A percentile compares a stretch with the other conserved stretches of the same genome.
phyloP scores from a whole-genome alignment of 2,329 filamentous ascomycete genomes.

The Trichophyton schoenleinii region DNA sequence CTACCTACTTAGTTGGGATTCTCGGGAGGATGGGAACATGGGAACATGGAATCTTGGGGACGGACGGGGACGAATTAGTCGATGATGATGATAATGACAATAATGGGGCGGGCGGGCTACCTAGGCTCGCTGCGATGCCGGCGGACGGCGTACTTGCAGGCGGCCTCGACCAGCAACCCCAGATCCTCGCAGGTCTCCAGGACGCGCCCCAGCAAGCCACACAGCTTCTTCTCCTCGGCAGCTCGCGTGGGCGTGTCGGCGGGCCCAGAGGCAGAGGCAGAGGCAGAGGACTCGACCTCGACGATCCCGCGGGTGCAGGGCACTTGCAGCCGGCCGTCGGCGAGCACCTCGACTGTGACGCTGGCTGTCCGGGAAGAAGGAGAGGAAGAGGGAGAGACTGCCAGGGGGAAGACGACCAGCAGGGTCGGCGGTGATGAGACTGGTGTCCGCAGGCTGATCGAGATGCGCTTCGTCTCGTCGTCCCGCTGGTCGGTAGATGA shows the following conservation, averaged over 20 bases:
- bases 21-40: no score
- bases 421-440: constrained; percentile 10
- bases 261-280: neutral
- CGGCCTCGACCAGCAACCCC: constrained; percentile 34
- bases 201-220: constrained; percentile 26
- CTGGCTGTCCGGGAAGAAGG: neutral
- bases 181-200: constrained; percentile 35
- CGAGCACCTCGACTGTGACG: neutral
- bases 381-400: neutral
- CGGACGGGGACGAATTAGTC: no score
- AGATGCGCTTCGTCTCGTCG: neutral
- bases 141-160: constrained; percentile 23
- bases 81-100: no score
- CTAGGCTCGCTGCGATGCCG: neutral
- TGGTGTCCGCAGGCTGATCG: constrained; percentile 8
- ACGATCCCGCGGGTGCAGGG: neutral
- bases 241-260: neutral
- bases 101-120: no score
- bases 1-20: neutral
- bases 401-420: constrained; percentile 8
- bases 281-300: neutral
- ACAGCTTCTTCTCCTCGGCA: constrained; percentile 15
- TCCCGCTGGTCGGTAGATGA: neutral
- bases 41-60: no score
- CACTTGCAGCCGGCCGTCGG: constrained; percentile 9